A percentile compares a stretch with the other conserved stretches of the same genome.
phyloP scores from a whole-genome alignment of 192 early-diverging fungal genomes.

The Entomortierella lignicola region DNA sequence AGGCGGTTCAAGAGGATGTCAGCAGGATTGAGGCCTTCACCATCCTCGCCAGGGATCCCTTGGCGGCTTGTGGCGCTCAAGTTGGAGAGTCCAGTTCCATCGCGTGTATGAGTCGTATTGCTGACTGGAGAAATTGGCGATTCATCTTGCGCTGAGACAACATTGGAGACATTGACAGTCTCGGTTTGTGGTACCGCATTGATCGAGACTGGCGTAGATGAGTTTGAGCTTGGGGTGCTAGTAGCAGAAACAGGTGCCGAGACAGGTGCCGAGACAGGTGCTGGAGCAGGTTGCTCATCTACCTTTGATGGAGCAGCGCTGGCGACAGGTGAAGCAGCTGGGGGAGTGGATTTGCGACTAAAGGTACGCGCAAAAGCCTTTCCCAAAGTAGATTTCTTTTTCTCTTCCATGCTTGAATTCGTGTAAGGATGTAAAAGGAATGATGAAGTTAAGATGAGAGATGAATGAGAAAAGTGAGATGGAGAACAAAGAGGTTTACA shows the following conservation, averaged over 20 bases:
- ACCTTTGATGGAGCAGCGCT: neutral
- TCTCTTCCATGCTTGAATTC: slow-evolving; percentile 36
- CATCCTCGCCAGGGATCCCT: slow-evolving; percentile 37
- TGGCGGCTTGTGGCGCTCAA: slow-evolving; percentile 29
- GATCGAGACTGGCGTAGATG: neutral
- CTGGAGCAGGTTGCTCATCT: neutral
- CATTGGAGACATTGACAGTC: slow-evolving; percentile 17
- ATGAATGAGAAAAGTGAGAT: neutral
- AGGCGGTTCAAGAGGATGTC: slow-evolving; percentile 55
- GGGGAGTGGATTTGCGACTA: slow-evolving; percentile 17
- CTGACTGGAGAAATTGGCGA: slow-evolving; percentile 33
- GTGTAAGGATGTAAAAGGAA: neutral
- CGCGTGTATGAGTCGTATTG: slow-evolving; percentile 31
- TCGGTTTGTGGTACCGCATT: slow-evolving; percentile 29
- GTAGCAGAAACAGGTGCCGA: slow-evolving; percentile 4
- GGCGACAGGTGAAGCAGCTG: neutral
- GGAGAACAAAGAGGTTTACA: neutral
- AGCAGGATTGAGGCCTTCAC: slow-evolving; percentile 51
- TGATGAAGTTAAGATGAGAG: neutral
- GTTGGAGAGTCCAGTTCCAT: slow-evolving; percentile 41
- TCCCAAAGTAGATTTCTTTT: slow-evolving; percentile 45
- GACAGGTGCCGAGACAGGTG: neutral
- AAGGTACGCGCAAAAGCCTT: slow-evolving; percentile 54
- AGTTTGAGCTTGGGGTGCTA: neutral
- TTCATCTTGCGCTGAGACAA: slow-evolving; percentile 17